Evolutionary conservation across 768 basidiomycete genomes (phyloP), one percentile per base, ranked within the genome.

Genomic region (Lentinula lateritia): DNA sequence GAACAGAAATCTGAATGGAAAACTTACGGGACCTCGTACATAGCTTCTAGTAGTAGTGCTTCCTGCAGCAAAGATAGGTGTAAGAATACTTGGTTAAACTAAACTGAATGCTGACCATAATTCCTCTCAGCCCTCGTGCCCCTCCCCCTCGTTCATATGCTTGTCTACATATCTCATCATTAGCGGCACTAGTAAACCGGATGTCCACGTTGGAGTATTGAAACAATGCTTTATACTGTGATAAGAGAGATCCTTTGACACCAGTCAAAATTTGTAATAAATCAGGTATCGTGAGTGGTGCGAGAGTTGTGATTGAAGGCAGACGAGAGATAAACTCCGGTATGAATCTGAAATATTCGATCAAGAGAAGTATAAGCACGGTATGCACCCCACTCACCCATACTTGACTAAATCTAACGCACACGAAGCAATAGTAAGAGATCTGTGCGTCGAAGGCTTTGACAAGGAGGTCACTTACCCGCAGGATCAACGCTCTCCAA

Each of bases 241-340:
- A 92, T 52, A 96, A 80, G 13, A 98, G 80, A 2, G 94, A 93
- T 16, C 95, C 94, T 68, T 89, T 88, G 55, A 98, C 94, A 66
- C 97, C 94, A 1, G 91, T 92, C 46, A 98, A 80, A 61, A 98
- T 92, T n/a, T 89, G 84, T 32, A 93, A 84, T 16, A 98, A 80
- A 72, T 98, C 96, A 10, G 83, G 70, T 9, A 90, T 82, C 5
- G 90, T 89, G 2, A 98, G 80, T 6, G 91, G 89, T 6, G 88
- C 73, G 6, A 98, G 81, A 1, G 93, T 86, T 4, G 95, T 91
- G 39, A 95, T 81, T n/a, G 93, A 89, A 5, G 95, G 95, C n/a
- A 97, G 74, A 34, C 96, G 90, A 16, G 92, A 93, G 55, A 96
- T 83, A 67, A 98, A 98, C 74, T 98, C 95, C 23, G 95, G 95